phyloP scores from a whole-genome alignment of 2,329 filamentous ascomycete species.

The Diaporthe velutina region DNA sequence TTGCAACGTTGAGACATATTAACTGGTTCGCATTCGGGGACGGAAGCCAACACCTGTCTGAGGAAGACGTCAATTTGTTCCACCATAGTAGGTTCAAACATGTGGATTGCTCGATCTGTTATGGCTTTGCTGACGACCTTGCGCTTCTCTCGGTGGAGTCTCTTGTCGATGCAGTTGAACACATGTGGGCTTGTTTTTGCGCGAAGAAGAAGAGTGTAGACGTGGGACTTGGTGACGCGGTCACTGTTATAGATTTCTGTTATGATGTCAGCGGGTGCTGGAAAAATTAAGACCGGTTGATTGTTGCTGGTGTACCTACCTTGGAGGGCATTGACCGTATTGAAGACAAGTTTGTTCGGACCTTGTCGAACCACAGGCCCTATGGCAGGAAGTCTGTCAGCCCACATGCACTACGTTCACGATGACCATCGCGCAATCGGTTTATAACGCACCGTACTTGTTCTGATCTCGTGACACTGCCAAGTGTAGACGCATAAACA shows the following conservation, averaged over 20 bases:
- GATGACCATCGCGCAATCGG: neutral
- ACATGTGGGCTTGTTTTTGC: neutral
- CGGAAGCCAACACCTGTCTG: neutral
- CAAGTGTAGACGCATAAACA: constrained; percentile 9
- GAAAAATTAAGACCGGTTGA: neutral
- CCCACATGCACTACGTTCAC: too few species aligned
- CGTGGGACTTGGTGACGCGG: constrained; percentile 12
- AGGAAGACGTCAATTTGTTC: constrained; percentile 42
- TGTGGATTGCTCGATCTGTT: constrained; percentile 39
- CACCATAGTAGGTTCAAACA: constrained; percentile 43
- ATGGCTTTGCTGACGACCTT: constrained; percentile 34
- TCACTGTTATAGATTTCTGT: constrained; percentile 22
- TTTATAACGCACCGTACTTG: constrained; percentile 2
- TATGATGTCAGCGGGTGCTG: neutral
- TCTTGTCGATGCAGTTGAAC: constrained; percentile 23
- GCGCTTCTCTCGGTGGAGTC: neutral
- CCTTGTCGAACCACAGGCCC: constrained; percentile 5
- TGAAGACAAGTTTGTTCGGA: constrained; percentile 27
- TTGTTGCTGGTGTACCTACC: neutral
- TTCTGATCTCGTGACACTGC: neutral
- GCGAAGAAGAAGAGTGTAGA: neutral
- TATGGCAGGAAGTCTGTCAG: neutral
- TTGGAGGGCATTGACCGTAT: neutral
- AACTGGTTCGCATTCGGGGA: neutral
- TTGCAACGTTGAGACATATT: constrained; percentile 40